Evolutionary conservation across 192 early-diverging fungal species (phyloP), one percentile per base, ranked within the genome.

Genomic region (Haplosporangium gracile): DNA sequence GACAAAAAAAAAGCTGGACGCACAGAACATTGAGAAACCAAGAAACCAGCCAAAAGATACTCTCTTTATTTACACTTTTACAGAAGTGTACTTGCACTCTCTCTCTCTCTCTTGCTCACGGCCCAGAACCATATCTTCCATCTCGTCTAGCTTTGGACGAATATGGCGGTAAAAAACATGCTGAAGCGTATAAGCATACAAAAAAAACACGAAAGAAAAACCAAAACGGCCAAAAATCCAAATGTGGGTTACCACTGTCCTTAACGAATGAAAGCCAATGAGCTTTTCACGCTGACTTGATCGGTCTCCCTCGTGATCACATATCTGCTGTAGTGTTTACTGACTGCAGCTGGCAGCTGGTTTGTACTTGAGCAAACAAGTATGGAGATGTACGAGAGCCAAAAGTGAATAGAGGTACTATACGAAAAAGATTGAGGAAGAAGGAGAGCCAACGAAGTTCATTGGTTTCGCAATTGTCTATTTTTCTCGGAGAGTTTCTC

Each of bases 191-290:
- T 49, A 57, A 57, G 55, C 11, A 26, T 2, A 26, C 22, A 26
- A 26, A 10, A 6, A n/a, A 26, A 57, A 6, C 0, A 26, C 1
- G n/a, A 26, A 57, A 57, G 10, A 63, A 26, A 13, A 29, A 3
- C 60, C 60, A 63, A 63, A 63, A 63, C 60, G 60, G 60, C 60
- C 60, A 63, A 63, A 63, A 63, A 63, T 29, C 26, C 29, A 63
- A 63, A 63, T 32, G n/a, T 57, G 55, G 55, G 60, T 26, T 60
- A 60, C 55, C 55, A 10, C 2, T 26, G 10, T 11, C 13, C 13
- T 11, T 10, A 11, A 45, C 10, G 13, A 11, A 9, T 13, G 1
- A 0, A 0, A 49, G 47, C 60, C 60, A 63, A 63, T 63, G 26
- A 32, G 29, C 29, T 63, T 63, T 29, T 63, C 10, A n/a, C 2